These are phyloP conservation scores for Sporothrix luriei DNA, from an alignment of 2,329 filamentous ascomycete species.

Conservation along the genomic window DNA sequence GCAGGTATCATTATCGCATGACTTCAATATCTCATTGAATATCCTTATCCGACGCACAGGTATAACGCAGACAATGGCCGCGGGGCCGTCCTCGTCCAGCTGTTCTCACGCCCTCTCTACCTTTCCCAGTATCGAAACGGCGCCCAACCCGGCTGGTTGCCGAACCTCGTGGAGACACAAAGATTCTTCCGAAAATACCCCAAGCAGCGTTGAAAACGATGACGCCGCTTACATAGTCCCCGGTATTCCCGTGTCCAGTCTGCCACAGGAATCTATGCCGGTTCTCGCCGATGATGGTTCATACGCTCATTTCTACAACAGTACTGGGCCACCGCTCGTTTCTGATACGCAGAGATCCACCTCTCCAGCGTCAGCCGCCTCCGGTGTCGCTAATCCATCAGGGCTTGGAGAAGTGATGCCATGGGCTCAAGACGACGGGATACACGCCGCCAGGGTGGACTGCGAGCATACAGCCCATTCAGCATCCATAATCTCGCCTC, in stretches of 20 bases:
- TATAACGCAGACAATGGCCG: neutral
- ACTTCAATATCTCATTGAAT: neutral
- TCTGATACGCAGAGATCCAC: neutral
- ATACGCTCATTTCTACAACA: neutral
- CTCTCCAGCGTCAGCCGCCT: neutral
- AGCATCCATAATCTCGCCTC: neutral
- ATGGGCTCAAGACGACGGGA: neutral
- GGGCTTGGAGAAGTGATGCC: neutral
- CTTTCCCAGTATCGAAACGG: neutral
- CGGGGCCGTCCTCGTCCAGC: neutral
- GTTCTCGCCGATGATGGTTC: neutral
- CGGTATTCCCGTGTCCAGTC: conserved; percentile 20
- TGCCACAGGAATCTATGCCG: neutral
- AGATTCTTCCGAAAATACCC: conserved; percentile 36
- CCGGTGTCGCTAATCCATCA: neutral
- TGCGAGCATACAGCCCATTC: neutral
- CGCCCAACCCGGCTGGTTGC: neutral
- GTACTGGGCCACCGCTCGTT: no score
- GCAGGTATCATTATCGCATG: neutral
- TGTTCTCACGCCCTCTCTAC: no score
- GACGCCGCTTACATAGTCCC: conserved; percentile 30
- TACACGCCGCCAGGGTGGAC: neutral
- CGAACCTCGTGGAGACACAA: conserved; percentile 34
- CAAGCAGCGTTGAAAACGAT: conserved; percentile 32
- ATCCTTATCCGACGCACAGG: neutral